Conservation (phyloP, 306 rosid genomes). For the Myrica gale region DNA sequence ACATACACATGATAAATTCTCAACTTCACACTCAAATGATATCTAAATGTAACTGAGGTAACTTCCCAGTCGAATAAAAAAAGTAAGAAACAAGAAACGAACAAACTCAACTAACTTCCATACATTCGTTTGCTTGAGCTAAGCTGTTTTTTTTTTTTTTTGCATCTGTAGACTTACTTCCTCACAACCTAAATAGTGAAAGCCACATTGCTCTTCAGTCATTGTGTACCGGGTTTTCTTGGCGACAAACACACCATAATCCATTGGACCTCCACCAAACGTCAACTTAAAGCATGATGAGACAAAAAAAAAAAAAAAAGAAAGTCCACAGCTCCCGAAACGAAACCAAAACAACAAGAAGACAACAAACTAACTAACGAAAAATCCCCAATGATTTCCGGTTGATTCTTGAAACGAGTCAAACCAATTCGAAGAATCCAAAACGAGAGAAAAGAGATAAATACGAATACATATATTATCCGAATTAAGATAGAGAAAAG, state of each 20-base stretch:
- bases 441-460: too few species aligned
- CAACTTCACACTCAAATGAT: neutral
- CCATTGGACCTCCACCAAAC: neutral
- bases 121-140: slow-evolving; percentile 9
- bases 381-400: too few species aligned
- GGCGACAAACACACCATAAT: slow-evolving; percentile 10
- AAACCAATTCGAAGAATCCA: too few species aligned
- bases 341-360: too few species aligned
- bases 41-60: neutral
- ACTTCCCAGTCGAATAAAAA: neutral
- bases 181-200: neutral
- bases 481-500: too few species aligned
- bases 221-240: neutral
- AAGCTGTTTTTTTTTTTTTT: neutral
- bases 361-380: too few species aligned
- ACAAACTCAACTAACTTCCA: neutral
- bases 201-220: neutral
- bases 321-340: too few species aligned
- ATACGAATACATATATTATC: too few species aligned
- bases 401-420: too few species aligned
- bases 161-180: neutral
- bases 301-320: neutral
- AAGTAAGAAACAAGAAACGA: neutral
- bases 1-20: neutral
- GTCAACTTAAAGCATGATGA: neutral